These are phyloP conservation scores for Ceratobasidium sp. DNA, from an alignment of 1,284 basidiomycete species.

Conservation along the genomic window DNA sequence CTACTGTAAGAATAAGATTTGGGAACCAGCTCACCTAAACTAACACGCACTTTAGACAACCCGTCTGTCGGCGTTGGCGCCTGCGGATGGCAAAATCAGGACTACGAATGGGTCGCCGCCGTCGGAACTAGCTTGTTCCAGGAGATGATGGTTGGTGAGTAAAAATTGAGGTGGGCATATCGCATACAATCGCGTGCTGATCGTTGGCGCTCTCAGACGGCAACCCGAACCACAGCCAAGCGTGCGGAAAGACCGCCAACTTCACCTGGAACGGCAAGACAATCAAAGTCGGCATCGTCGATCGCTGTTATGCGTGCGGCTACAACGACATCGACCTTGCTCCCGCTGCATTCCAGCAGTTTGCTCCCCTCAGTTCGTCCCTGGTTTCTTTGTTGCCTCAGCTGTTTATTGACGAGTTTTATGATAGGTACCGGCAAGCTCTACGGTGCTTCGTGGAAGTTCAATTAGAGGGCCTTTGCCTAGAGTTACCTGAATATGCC, in stretches of 20 bases:
- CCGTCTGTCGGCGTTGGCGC: too few species aligned
- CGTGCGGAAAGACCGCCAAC: conserved; percentile 31
- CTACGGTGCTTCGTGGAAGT: conserved; percentile 21
- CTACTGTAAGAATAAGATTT: too few species aligned
- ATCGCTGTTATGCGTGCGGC: conserved; percentile 38
- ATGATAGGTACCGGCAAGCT: conserved; percentile 29
- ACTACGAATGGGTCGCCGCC: too few species aligned
- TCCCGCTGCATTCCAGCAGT: conserved; percentile 41
- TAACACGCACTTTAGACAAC: too few species aligned
- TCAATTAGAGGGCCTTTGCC: neutral
- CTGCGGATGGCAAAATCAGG: too few species aligned
- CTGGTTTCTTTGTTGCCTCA: too few species aligned
- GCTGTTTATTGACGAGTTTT: neutral
- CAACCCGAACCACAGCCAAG: too few species aligned
- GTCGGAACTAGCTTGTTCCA: conserved; percentile 22
- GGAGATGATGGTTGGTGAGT: conserved; percentile 45
- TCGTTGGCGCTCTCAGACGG: too few species aligned
- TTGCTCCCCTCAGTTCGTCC: conserved; percentile 21
- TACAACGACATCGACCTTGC: too few species aligned
- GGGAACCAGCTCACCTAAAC: too few species aligned
- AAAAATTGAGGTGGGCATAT: neutral
- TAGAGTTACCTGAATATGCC: neutral
- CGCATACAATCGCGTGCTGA: too few species aligned
- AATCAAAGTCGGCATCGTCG: conserved; percentile 43
- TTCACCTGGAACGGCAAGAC: conserved; percentile 43